phyloP scores from a whole-genome alignment of 2,329 filamentous ascomycete genomes.

The Emergomyces orientalis region DNA sequence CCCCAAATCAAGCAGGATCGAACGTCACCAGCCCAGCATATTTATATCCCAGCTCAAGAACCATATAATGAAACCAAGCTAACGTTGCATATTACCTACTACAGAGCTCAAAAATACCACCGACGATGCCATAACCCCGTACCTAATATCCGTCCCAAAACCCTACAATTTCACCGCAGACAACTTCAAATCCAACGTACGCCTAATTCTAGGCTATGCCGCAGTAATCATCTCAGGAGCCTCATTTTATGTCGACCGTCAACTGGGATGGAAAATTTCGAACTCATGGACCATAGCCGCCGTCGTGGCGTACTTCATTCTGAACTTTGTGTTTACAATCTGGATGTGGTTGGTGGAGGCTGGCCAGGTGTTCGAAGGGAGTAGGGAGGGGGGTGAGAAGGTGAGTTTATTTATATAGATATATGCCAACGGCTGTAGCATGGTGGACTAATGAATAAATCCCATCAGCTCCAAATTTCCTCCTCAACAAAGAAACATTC shows the following conservation, averaged over 20 bases:
- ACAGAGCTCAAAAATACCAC: slow-evolving; percentile 92
- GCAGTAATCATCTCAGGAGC: slow-evolving; percentile 71
- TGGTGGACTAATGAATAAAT: neutral
- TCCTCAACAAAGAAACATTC: slow-evolving; percentile 65
- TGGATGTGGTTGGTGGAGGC: slow-evolving; percentile 83
- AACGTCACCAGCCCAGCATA: neutral
- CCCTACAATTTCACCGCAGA: slow-evolving; percentile 61
- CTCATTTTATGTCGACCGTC: slow-evolving; percentile 87
- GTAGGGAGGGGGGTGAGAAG: slow-evolving; percentile 55
- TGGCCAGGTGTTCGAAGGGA: slow-evolving; percentile 71
- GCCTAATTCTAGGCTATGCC: slow-evolving; percentile 70
- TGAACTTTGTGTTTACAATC: slow-evolving; percentile 69
- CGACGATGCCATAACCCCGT: slow-evolving; percentile 89
- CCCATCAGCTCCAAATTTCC: slow-evolving; percentile 49
- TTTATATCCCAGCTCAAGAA: neutral
- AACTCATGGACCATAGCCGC: slow-evolving; percentile 72
- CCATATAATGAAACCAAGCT: slow-evolving; percentile 1
- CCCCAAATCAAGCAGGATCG: slow-evolving; percentile 11
- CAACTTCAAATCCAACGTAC: slow-evolving; percentile 70
- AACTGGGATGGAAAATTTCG: slow-evolving; percentile 77
- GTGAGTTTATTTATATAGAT: slow-evolving; percentile 23
- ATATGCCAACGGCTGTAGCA: neutral
- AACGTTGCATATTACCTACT: slow-evolving; percentile 5
- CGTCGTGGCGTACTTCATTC: slow-evolving; percentile 65
- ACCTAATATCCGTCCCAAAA: slow-evolving; percentile 72